Base-by-base conservation (phyloP, 2,329 filamentous ascomycete species). In the Juglanconis oblonga region DNA sequence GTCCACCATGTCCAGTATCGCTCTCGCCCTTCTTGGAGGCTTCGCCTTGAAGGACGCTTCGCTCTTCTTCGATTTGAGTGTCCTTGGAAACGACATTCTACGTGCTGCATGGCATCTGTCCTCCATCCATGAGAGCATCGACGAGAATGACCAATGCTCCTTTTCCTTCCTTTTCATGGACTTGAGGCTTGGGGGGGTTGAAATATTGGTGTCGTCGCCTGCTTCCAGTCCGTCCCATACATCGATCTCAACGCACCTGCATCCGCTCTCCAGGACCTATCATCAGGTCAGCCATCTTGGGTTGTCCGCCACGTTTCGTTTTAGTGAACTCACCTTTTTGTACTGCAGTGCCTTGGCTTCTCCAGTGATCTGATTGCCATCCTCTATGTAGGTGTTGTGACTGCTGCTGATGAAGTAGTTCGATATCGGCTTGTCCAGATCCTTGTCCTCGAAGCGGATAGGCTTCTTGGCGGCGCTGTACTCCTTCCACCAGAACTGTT, bases 381-480 rank as follows among this genome's bases (percentile, higher is more conserved):
- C 87, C n/a, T 50, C 58, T 45, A 97, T 79, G 72, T 97, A 97
- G 0, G 93, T 97, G 71, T 97, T 97, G 77, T 97, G 93, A 70
- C 92, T 97, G 66, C 91, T 96, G 63, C 89, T 96, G 72, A 97
- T 93, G 73, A 91, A 97, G 77, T 97, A 97, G 71, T 96, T 92
- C 51, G 89, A 91, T 61, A 96, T 80, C 2, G 91, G 90, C 55
- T 83, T 84, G 1, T 81, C 82, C 36, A 86, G 71, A 69, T 92
- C 87, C 59, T 84, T 79, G 63, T 76, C 68, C 35, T 76, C 66
- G 29, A 73, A 59, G 7, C 75, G 72, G 32, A 75, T 71, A 10
- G 79, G 77, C 63, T 69, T 74, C 17, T 74, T 67, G 5, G 81
- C 80, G 36, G 78, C 71, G 33, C 74, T 74, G 52, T 76, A 79